Evolutionary conservation across 2,329 filamentous ascomycete species (phyloP).

Genomic region (Byssothecium circinans): DNA sequence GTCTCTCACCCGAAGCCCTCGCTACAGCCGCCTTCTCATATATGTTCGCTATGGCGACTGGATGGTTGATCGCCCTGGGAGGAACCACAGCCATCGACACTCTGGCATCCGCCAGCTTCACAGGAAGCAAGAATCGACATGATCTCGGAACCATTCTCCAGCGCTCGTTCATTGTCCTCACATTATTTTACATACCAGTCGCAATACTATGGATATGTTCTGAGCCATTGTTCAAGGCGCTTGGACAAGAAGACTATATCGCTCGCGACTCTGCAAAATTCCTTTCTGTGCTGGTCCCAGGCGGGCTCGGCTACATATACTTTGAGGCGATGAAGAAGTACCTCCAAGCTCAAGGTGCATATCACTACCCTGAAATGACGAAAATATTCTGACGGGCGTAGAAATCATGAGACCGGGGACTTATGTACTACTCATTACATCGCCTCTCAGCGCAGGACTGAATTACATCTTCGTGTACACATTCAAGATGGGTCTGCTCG

Average conservation of each 20-base stretch:
- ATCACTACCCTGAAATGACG: background rate
- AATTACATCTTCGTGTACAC: constrained; percentile 73
- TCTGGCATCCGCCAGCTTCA: constrained; percentile 79
- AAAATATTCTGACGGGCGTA: constrained; percentile 27
- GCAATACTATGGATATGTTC: constrained; percentile 74
- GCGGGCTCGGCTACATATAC: constrained; percentile 83
- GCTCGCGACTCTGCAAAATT: constrained; percentile 74
- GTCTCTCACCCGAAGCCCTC: constrained; percentile 75
- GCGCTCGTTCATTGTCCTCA: constrained; percentile 71
- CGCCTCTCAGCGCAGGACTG: constrained; percentile 59
- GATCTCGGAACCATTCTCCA: constrained; percentile 80
- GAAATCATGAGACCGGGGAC: constrained; percentile 67
- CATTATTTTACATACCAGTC: constrained; percentile 71
- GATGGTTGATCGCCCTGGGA: constrained; percentile 82
- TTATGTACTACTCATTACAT: constrained; percentile 63
- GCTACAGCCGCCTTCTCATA: constrained; percentile 84
- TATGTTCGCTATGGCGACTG: constrained; percentile 91
- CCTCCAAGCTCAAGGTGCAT: constrained; percentile 58
- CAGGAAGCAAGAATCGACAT: constrained; percentile 75
- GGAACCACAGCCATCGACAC: constrained; percentile 87
- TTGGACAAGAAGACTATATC: constrained; percentile 79
- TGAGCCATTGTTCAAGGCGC: constrained; percentile 69
- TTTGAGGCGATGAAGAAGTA: constrained; percentile 75
- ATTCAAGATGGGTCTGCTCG: constrained; percentile 70
- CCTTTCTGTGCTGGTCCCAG: constrained; percentile 72